phyloP scores from a whole-genome alignment of 345 rosid genomes.

The Abelmoschus esculentus region DNA sequence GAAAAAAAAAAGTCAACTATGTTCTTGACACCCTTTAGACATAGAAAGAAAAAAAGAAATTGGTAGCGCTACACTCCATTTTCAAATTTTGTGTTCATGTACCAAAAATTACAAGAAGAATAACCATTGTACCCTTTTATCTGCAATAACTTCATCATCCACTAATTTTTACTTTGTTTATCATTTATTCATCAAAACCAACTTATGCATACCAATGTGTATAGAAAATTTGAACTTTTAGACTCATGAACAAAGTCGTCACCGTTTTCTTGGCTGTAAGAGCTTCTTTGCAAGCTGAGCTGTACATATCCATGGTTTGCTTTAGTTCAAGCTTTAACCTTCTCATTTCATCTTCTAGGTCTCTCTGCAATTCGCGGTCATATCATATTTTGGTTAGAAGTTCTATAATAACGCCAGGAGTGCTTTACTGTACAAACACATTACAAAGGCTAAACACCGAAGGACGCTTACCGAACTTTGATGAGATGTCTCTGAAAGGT shows the following conservation, averaged over 20 bases:
- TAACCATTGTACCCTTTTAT: no score
- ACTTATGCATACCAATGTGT: no score
- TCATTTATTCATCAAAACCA: no score
- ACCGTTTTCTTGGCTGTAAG: conserved; percentile 68
- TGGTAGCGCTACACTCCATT: no score
- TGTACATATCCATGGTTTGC: conserved; percentile 91
- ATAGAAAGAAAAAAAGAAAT: not conserved
- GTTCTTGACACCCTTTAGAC: not conserved
- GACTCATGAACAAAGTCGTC: not conserved
- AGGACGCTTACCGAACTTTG: conserved; percentile 32
- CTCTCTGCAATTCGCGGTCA: conserved; percentile 35
- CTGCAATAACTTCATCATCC: no score
- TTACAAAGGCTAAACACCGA: not conserved
- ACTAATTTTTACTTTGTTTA: no score
- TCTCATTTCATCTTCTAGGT: conserved; percentile 80
- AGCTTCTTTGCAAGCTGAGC: conserved; percentile 89
- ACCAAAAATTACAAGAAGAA: no score
- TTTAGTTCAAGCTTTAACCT: conserved; percentile 76
- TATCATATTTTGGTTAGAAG: not conserved
- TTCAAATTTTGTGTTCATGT: no score
- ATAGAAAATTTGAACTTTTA: no score
- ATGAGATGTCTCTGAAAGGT: conserved; percentile 12
- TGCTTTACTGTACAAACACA: not conserved
- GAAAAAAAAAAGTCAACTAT: not conserved
- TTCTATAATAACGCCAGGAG: not conserved